phyloP scores from a whole-genome alignment of 768 basidiomycete species.

The Podaxis carcinomalis region DNA sequence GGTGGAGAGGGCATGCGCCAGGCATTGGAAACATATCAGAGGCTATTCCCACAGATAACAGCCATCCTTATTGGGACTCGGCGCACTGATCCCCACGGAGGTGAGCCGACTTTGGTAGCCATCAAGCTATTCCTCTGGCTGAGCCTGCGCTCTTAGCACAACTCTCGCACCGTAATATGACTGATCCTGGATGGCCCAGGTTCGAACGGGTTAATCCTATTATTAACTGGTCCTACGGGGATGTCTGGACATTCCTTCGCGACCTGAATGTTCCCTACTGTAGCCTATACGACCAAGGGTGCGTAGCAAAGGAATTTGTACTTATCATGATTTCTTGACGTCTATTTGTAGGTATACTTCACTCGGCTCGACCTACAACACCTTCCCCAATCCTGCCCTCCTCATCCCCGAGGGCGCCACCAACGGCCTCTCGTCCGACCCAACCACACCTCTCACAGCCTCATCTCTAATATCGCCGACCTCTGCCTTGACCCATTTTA shows the following conservation, averaged over 20 bases:
- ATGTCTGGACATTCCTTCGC: slow-evolving; percentile 87
- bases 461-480: slow-evolving; percentile 21
- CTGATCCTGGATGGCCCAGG: slow-evolving; percentile 85
- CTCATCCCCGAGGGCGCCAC: slow-evolving; percentile 24
- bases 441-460: slow-evolving; percentile 16
- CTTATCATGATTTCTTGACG: neutral
- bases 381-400: slow-evolving; percentile 90
- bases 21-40: slow-evolving; percentile 73
- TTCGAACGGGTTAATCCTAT: slow-evolving; percentile 94
- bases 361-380: slow-evolving; percentile 92
- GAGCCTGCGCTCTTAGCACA: slow-evolving; percentile 39
- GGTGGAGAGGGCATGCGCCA: slow-evolving; percentile 73
- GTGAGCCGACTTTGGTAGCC: slow-evolving; percentile 40
- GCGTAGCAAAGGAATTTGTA: slow-evolving; percentile 19
- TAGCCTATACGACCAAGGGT: slow-evolving; percentile 88
- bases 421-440: slow-evolving; percentile 8
- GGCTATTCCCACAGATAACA: slow-evolving; percentile 56
- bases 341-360: slow-evolving; percentile 78
- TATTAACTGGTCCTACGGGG: slow-evolving; percentile 88
- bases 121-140: neutral
- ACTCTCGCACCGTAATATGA: slow-evolving; percentile 71
- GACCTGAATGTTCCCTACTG: slow-evolving; percentile 81
- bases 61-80: slow-evolving; percentile 90
- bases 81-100: slow-evolving; percentile 89
- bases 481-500: slow-evolving; percentile 19